Conservation (phyloP, 306 rosid genomes). For the Aeschynomene evenia region DNA sequence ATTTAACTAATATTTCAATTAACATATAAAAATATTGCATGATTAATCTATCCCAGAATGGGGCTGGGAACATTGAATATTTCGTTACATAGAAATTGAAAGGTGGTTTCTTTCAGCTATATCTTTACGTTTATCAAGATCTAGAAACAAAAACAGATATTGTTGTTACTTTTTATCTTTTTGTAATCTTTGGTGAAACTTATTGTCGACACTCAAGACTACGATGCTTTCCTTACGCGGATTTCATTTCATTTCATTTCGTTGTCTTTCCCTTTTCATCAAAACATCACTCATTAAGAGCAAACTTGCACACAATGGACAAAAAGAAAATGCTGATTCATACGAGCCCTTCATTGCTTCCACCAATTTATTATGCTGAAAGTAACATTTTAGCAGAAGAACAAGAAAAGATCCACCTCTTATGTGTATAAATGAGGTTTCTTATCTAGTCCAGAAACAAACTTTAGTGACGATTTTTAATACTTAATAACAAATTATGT, state of each 20-base stretch:
- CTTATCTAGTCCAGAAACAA: neutral
- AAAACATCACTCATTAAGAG: constrained; percentile 8
- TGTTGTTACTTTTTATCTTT: neutral
- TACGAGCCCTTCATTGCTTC: neutral
- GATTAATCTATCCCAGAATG: neutral
- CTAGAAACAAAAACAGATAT: neutral
- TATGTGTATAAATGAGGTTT: neutral
- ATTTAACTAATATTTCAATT: neutral
- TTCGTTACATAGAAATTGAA: neutral
- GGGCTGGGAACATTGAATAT: neutral
- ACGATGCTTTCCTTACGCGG: neutral
- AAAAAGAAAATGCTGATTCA: neutral
- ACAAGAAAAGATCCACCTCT: neutral
- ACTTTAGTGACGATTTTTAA: too few species aligned
- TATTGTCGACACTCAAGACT: neutral
- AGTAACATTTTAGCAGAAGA: neutral
- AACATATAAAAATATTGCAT: neutral
- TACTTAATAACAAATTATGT: too few species aligned
- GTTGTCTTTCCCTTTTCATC: neutral
- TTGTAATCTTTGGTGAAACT: neutral
- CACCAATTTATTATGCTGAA: neutral
- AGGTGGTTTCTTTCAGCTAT: neutral
- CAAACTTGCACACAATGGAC: too few species aligned
- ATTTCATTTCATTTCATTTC: neutral
- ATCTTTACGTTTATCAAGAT: neutral